Evolutionary conservation across 2,329 filamentous ascomycete genomes (phyloP).

Genomic region (Colletotrichum lupini): DNA sequence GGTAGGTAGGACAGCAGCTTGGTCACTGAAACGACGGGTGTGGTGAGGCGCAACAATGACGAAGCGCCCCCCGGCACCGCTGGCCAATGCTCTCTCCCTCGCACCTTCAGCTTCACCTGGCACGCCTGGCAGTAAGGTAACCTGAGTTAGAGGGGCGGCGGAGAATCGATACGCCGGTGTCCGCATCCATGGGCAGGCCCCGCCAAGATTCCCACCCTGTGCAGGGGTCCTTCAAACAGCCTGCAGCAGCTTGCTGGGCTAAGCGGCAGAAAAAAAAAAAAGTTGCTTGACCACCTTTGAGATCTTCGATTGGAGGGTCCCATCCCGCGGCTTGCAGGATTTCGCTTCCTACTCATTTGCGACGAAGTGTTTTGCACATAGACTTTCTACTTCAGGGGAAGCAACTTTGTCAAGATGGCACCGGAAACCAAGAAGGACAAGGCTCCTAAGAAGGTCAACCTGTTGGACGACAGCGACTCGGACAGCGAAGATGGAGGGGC

Average conservation of each 20-base stretch:
- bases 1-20: conserved; percentile 30
- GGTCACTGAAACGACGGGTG: conserved; percentile 34
- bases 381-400: not conserved
- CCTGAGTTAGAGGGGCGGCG: conserved; percentile 10
- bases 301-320: conserved; percentile 4
- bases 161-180: conserved; percentile 26
- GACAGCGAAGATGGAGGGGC: conserved; percentile 56
- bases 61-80: conserved; percentile 35
- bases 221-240: conserved; percentile 11
- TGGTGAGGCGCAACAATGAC: conserved; percentile 43
- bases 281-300: conserved; percentile 33
- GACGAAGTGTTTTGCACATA: not conserved
- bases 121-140: too few relatives aligned
- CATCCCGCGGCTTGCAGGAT: not conserved
- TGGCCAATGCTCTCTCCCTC: conserved; percentile 34
- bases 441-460: conserved; percentile 54
- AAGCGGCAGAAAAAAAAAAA: conserved; percentile 36
- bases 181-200: conserved; percentile 21
- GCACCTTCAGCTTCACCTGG: conserved; percentile 5
- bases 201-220: conserved; percentile 35
- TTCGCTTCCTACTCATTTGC: not conserved
- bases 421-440: conserved; percentile 23
- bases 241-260: conserved; percentile 9
- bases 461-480: conserved; percentile 68
- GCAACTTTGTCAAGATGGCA: conserved; percentile 11